Evolutionary conservation across 208 protist species (phyloP).

Genomic region (Trypanosoma lewisi): DNA sequence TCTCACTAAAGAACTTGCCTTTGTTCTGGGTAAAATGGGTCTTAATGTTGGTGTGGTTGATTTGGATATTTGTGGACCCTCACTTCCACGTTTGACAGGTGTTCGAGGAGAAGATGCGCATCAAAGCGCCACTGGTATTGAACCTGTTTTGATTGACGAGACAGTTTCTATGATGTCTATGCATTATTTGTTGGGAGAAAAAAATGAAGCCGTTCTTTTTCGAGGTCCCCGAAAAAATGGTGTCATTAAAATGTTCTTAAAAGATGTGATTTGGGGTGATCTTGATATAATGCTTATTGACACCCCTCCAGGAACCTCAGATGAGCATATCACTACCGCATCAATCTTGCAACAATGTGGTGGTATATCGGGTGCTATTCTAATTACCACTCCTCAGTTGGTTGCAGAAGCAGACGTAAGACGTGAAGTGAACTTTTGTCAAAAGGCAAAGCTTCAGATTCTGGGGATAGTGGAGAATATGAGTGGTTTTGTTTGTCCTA

Average conservation of each 20-base stretch:
- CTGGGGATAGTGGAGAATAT: slow-evolving; percentile 99
- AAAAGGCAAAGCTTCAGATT: slow-evolving; percentile 94
- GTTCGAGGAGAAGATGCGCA: slow-evolving; percentile 90
- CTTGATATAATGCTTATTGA: slow-evolving; percentile 99
- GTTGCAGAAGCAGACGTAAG: slow-evolving; percentile 98
- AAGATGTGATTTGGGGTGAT: slow-evolving; percentile 97
- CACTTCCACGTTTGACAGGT: slow-evolving; percentile 81
- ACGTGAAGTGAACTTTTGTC: slow-evolving; percentile 98
- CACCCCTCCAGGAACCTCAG: slow-evolving; percentile 99
- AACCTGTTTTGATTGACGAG: slow-evolving; percentile 95
- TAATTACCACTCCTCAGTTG: slow-evolving; percentile 98
- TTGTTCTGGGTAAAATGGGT: slow-evolving; percentile 66
- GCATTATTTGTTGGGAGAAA: slow-evolving; percentile 95
- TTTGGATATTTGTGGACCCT: slow-evolving; percentile 99
- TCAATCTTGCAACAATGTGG: slow-evolving; percentile 89
- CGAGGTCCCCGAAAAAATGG: slow-evolving; percentile 97
- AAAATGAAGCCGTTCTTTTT: slow-evolving; percentile 98
- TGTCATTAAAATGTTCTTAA: slow-evolving; percentile 99
- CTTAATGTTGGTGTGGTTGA: slow-evolving; percentile 98
- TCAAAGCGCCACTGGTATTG: slow-evolving; percentile 90
- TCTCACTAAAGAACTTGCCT: slow-evolving; percentile 89
- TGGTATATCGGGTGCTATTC: slow-evolving; percentile 86
- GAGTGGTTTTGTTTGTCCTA: slow-evolving; percentile 96
- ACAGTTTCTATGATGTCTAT: slow-evolving; percentile 98
- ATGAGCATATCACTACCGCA: slow-evolving; percentile 98